Evolutionary conservation across 2,329 filamentous ascomycete genomes (phyloP), one percentile per base, ranked within the genome.

Genomic region (Cladosporium colombiae): DNA sequence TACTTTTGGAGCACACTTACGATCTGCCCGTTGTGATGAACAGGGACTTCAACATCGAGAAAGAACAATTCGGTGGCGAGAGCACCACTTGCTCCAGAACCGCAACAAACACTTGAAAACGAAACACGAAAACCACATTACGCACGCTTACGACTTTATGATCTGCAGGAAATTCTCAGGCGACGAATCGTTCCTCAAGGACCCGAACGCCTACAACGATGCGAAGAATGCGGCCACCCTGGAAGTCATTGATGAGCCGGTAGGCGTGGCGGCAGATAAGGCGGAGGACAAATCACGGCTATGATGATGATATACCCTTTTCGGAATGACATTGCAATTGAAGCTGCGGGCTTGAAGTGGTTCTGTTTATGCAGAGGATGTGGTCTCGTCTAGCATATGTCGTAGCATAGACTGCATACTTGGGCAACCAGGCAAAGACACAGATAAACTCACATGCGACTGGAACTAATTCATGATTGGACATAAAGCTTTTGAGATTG

Each of bases 141-240:
- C 44, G 62, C 65, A 63, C 44, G 40, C 65, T 65, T 53, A 37
- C 60, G 50, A n/a, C 61, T 65, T 40, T n/a, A 8, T 14, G 29
- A 37, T 46, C 25, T 44, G 64, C 68, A 83, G 82, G 82, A 78
- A 77, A 49, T 88, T 88, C 70, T 81, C 82, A 1, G 85, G 85
- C 52, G 85, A 88, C 71, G 86, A 88, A 74, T 81, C 81, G 23
- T 88, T 88, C 76, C 70, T 82, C 25, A 67, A 72, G 25, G 73
- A 78, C 63, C 76, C 77, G 18, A 78, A 78, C 64, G 74, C 72
- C 23, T 79, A 74, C 71, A 77, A 79, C 68, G 76, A 79, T 63
- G 61, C 68, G 50, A 68, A 65, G 59, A 74, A 73, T 56, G 46
- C 64, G 29, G 62, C 55, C 25, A 52, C 49, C 18, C 35, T 63